phyloP scores from a whole-genome alignment of 2,329 filamentous ascomycete species.

The Aspergillus flavus region DNA sequence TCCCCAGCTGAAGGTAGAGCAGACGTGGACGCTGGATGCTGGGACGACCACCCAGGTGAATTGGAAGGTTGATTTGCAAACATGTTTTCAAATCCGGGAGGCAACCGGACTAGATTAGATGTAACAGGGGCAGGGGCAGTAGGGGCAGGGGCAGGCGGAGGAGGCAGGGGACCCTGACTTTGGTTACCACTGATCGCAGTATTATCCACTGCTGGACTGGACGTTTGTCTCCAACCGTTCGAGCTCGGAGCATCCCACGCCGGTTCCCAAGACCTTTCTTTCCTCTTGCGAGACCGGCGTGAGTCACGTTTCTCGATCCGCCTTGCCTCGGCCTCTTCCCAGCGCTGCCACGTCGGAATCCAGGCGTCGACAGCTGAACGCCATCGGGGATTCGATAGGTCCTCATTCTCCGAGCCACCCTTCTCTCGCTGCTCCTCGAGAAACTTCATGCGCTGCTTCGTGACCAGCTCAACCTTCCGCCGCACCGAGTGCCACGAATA shows the following conservation, averaged over 20 bases:
- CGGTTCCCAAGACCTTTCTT: slow-evolving; percentile 21
- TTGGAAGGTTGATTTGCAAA: slow-evolving; percentile 29
- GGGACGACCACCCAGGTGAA: slow-evolving; percentile 3
- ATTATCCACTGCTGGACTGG: background rate
- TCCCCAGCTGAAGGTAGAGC: slow-evolving; percentile 10
- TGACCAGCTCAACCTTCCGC: slow-evolving; percentile 44
- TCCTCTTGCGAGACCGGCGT: slow-evolving; percentile 33
- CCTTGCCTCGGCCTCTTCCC: slow-evolving; percentile 40
- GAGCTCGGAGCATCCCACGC: slow-evolving; percentile 14
- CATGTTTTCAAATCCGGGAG: slow-evolving; percentile 44
- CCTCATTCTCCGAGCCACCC: slow-evolving; percentile 27
- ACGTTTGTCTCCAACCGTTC: slow-evolving; percentile 11
- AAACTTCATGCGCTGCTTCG: slow-evolving; percentile 45
- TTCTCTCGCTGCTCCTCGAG: slow-evolving; percentile 38
- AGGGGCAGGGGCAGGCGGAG: slow-evolving; percentile 8
- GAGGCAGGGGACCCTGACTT: background rate
- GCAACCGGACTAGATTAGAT: slow-evolving; percentile 32
- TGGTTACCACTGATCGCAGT: background rate
- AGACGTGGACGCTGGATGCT: slow-evolving; percentile 15
- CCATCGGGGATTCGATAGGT: slow-evolving; percentile 42
- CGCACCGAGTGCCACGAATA: slow-evolving; percentile 49
- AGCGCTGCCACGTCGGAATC: slow-evolving; percentile 45
- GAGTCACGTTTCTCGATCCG: slow-evolving; percentile 43
- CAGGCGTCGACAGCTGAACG: slow-evolving; percentile 42
- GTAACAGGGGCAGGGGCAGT: slow-evolving; percentile 7